phyloP scores from a whole-genome alignment of 2,329 filamentous ascomycete species.

The Plenodomus tracheiphilus region DNA sequence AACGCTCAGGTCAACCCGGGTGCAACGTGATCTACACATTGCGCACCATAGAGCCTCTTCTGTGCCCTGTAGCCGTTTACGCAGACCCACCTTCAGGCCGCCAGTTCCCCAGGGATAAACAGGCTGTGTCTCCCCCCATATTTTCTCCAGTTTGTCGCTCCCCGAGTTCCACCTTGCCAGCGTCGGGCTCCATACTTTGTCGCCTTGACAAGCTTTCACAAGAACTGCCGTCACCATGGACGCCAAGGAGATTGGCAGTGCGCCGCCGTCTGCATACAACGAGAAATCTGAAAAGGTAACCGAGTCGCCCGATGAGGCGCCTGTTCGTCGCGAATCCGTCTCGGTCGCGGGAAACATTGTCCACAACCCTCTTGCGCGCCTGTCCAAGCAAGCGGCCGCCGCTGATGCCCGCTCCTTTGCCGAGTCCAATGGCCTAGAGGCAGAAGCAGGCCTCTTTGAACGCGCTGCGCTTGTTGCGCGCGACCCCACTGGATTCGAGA shows the following conservation, averaged over 20 bases:
- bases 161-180: background rate
- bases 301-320: background rate
- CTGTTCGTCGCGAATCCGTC: slow-evolving; percentile 31
- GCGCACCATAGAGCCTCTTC: background rate
- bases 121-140: background rate
- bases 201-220: slow-evolving; percentile 2
- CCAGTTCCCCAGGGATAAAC: background rate
- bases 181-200: background rate
- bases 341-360: slow-evolving; percentile 51
- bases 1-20: background rate
- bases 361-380: slow-evolving; percentile 52
- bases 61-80: background rate
- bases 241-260: slow-evolving; percentile 1
- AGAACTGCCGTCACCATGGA: slow-evolving; percentile 3
- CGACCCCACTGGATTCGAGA: slow-evolving; percentile 65
- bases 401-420: slow-evolving; percentile 65
- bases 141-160: background rate
- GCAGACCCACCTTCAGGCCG: background rate
- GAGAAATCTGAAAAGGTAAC: slow-evolving; percentile 1
- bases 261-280: background rate
- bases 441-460: slow-evolving; percentile 62
- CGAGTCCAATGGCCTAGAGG: slow-evolving; percentile 59
- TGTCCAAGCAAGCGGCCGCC: slow-evolving; percentile 56
- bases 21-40: background rate
- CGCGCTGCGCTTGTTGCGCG: slow-evolving; percentile 77